These are phyloP conservation scores for Puccinia hordei DNA, from an alignment of 1,284 basidiomycete species.

Conservation along the genomic window DNA sequence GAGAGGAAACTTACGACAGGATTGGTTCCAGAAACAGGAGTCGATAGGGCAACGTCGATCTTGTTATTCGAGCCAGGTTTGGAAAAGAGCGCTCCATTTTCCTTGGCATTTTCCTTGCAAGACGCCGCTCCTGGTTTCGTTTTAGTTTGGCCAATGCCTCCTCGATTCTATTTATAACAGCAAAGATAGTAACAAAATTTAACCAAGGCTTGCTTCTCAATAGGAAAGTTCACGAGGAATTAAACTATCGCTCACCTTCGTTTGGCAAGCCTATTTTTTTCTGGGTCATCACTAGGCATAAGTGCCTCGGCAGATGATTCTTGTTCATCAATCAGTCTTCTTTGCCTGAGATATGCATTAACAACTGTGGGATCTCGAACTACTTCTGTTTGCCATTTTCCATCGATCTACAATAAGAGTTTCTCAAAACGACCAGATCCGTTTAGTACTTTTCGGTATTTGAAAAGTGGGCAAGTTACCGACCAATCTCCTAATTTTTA, in stretches of 20 bases:
- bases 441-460: not conserved
- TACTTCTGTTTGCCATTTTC: constrained; percentile 84
- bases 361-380: constrained; percentile 90
- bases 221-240: not conserved
- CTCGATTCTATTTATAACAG: constrained; percentile 68
- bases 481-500: constrained; percentile 80
- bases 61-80: constrained; percentile 1
- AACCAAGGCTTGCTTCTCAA: constrained; percentile 2
- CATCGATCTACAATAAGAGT: constrained; percentile 67
- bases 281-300: constrained; percentile 83
- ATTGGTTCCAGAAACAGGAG: constrained; percentile 67
- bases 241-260: constrained; percentile 67
- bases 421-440: not conserved
- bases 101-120: constrained; percentile 93
- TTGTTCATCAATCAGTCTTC: constrained; percentile 77
- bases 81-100: constrained; percentile 56
- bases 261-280: constrained; percentile 78
- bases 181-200: constrained; percentile 43
- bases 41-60: not conserved
- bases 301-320: constrained; percentile 79
- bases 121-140: constrained; percentile 90
- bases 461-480: constrained; percentile 55
- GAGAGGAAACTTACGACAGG: constrained; percentile 64
- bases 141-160: constrained; percentile 92
- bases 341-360: constrained; percentile 81